Base-by-base conservation (phyloP, 495 filamentous ascomycete species). In the Annulohypoxylon maeteangense region DNA sequence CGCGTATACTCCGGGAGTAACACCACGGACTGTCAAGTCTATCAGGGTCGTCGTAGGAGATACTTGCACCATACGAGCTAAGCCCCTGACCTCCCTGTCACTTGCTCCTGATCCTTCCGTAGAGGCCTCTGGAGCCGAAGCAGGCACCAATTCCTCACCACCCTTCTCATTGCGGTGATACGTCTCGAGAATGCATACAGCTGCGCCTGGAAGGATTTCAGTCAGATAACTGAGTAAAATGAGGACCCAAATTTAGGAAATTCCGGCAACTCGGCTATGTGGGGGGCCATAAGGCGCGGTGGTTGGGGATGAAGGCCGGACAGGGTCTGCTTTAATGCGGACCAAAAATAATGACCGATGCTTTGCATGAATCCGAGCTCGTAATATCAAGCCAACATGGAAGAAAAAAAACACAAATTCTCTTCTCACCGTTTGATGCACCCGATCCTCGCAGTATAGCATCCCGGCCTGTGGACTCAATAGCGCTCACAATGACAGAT, bases 181-280 rank as follows among this genome's bases (percentile, higher is more conserved):
- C 27, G 93, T 97, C 82, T 99, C 95, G 68, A 98, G 90, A 77
- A 99, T 98, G 79, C 93, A 96, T 34, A 99, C 95, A 34, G 95
- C 95, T 22, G 95, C 94, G 77, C 88, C 93, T 95, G 76, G 56
- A 32, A 60, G 65, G 42, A 71, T 65, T 34, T 72, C 47, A 48
- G 62, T 70, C 56, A 72, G 67, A 68, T 40, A 65, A 18, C 32
- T 64, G 56, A 48, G 42, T 40, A 16, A 36, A 25, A 38, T 67
- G 4, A 50, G 16, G 2, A 27, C 14, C 55, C 64, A 42, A 47
- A 42, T 45, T 51, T 29, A 63, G 53, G 65, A 60, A 16, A 62
- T 36, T 12, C 34, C 12, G 45, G 45, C 31, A 29, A 29, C 7
- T 23, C 47, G 47, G 47, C 23, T 29, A 29, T 23, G 47, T 51